Conservation (phyloP, 1,284 basidiomycete species). For the Rhodotorula sp. region DNA sequence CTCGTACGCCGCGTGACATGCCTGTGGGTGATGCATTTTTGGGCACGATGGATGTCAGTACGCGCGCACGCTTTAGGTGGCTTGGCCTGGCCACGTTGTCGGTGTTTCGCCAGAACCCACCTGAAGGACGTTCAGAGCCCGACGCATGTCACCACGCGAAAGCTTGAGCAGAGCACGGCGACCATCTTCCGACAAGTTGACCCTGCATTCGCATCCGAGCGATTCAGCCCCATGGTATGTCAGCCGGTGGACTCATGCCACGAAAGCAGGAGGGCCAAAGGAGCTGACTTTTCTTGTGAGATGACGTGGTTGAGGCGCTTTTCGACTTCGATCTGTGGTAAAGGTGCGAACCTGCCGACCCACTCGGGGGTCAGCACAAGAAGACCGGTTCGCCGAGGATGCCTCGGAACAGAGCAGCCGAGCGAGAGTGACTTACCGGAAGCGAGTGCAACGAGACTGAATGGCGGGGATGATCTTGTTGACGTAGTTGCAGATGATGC, state of each 20-base stretch:
- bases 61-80: no score
- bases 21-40: no score
- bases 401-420: background rate
- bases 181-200: slow-evolving; percentile 81
- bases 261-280: no score
- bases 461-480: slow-evolving; percentile 99
- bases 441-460: slow-evolving; percentile 96
- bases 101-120: no score
- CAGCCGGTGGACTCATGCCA: no score
- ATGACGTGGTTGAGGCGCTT: slow-evolving; percentile 76
- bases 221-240: no score
- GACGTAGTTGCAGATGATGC: slow-evolving; percentile 99
- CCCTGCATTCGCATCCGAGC: slow-evolving; percentile 56
- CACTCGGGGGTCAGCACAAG: background rate
- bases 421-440: slow-evolving; percentile 55
- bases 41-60: no score
- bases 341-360: slow-evolving; percentile 70
- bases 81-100: no score
- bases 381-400: background rate
- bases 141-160: slow-evolving; percentile 94
- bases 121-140: slow-evolving; percentile 92
- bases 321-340: slow-evolving; percentile 82
- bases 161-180: slow-evolving; percentile 86
- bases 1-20: slow-evolving; percentile 95
- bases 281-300: slow-evolving; percentile 72